Evolutionary conservation across 2,329 filamentous ascomycete species (phyloP).

Genomic region (Neonectria hederae): DNA sequence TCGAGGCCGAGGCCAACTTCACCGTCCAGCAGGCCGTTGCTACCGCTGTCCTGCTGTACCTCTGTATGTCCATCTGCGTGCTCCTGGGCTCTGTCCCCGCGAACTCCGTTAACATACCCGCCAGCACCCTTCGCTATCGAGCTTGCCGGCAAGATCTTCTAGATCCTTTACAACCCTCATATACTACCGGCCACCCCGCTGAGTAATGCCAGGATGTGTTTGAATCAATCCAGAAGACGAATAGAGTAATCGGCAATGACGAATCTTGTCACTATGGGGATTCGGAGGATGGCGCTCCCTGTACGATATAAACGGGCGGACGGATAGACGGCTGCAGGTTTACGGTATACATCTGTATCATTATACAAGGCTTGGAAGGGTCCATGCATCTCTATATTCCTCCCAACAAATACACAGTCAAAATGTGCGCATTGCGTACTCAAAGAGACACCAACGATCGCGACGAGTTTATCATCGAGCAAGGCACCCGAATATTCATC

Average conservation of each 20-base stretch:
- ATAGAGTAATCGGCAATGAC: slow-evolving; percentile 19
- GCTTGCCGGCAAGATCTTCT: slow-evolving; percentile 57
- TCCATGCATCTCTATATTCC: slow-evolving; percentile 30
- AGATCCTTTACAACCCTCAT: slow-evolving; percentile 30
- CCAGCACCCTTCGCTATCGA: slow-evolving; percentile 69
- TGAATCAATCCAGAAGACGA: slow-evolving; percentile 2
- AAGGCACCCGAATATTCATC: slow-evolving; percentile 11
- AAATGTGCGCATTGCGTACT: slow-evolving; percentile 1
- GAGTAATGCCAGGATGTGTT: slow-evolving; percentile 1
- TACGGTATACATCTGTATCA: slow-evolving; percentile 38
- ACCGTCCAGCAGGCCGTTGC: slow-evolving; percentile 74
- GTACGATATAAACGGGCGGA: slow-evolving; percentile 39
- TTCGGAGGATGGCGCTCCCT: slow-evolving; percentile 30
- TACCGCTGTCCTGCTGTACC: slow-evolving; percentile 74
- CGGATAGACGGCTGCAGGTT: slow-evolving; percentile 31
- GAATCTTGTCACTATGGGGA: slow-evolving; percentile 9
- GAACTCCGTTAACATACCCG: slow-evolving; percentile 20
- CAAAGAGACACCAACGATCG: not conserved
- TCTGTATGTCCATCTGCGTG: slow-evolving; percentile 68
- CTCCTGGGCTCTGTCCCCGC: not conserved
- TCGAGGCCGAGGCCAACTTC: slow-evolving; percentile 73
- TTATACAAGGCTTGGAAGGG: slow-evolving; percentile 32
- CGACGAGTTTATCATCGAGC: slow-evolving; percentile 1
- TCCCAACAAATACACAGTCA: slow-evolving; percentile 20
- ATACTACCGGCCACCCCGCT: not conserved